Conservation (phyloP, 371 early-diverging fungal genomes). For the Mucor lusitanicus region DNA sequence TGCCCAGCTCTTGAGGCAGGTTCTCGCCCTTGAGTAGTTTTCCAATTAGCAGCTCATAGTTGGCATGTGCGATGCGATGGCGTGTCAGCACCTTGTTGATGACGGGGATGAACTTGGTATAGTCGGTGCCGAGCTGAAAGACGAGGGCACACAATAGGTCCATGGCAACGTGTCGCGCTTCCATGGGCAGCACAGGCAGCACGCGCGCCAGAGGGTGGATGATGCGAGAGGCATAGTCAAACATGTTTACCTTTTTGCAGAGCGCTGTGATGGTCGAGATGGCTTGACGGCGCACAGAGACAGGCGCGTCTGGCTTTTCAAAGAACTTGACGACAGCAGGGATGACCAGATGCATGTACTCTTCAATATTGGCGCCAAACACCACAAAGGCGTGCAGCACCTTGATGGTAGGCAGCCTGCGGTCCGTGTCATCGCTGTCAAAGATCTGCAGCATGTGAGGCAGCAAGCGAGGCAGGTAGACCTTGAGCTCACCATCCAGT, state of each 20-base stretch:
- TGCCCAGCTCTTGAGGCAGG: slow-evolving; percentile 70
- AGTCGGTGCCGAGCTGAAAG: slow-evolving; percentile 87
- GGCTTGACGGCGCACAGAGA: slow-evolving; percentile 70
- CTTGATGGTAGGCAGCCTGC: slow-evolving; percentile 71
- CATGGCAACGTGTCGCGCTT: slow-evolving; percentile 74
- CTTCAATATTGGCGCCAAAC: slow-evolving; percentile 91
- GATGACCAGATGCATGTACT: slow-evolving; percentile 91
- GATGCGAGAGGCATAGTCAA: slow-evolving; percentile 89
- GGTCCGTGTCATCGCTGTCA: slow-evolving; percentile 79
- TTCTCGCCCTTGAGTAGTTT: slow-evolving; percentile 82
- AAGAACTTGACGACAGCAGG: slow-evolving; percentile 86
- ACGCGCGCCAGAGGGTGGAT: slow-evolving; percentile 90
- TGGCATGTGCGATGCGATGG: slow-evolving; percentile 67
- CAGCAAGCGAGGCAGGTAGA: slow-evolving; percentile 71
- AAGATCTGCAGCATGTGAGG: slow-evolving; percentile 73
- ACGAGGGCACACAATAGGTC: slow-evolving; percentile 84
- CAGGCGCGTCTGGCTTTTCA: slow-evolving; percentile 72
- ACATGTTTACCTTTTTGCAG: slow-evolving; percentile 80
- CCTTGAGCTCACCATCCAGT: slow-evolving; percentile 87
- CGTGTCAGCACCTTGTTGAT: slow-evolving; percentile 75
- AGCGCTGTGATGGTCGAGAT: slow-evolving; percentile 82
- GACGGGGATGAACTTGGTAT: slow-evolving; percentile 88
- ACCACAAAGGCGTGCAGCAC: slow-evolving; percentile 85
- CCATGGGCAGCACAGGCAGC: slow-evolving; percentile 56
- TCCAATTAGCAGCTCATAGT: slow-evolving; percentile 72